Evolutionary conservation across 768 basidiomycete species (phyloP).

Genomic region (Suillus bovinus): DNA sequence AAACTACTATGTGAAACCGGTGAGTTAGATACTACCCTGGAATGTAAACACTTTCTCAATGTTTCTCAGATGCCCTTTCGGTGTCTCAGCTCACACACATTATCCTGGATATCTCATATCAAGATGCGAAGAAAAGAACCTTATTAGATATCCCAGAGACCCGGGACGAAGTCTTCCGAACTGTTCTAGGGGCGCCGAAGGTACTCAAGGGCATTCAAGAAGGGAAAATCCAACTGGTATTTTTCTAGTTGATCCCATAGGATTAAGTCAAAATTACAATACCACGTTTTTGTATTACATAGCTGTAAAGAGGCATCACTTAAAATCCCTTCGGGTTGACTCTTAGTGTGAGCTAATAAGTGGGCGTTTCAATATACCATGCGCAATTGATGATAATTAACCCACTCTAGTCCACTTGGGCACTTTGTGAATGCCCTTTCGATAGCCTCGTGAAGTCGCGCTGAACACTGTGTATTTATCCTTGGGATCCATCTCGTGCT

Average conservation of each 20-base stretch:
- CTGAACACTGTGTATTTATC: constrained; percentile 97
- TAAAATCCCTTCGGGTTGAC: constrained; percentile 94
- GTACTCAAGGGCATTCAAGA: constrained; percentile 63
- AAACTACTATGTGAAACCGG: constrained; percentile 79
- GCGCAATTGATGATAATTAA: constrained; percentile 10
- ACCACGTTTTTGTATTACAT: constrained; percentile 5
- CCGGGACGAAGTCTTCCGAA: constrained; percentile 77
- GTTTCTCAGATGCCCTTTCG: constrained; percentile 60
- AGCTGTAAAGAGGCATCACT: constrained; percentile 13
- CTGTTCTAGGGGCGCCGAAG: constrained; percentile 62
- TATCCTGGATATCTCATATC: constrained; percentile 73
- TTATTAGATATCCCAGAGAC: constrained; percentile 85
- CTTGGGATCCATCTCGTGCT: constrained; percentile 86
- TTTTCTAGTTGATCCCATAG: constrained; percentile 51
- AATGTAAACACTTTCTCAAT: constrained; percentile 9
- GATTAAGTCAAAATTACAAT: constrained; percentile 7
- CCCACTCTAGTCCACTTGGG: constrained; percentile 96
- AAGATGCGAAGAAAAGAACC: constrained; percentile 73
- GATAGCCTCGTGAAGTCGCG: constrained; percentile 66
- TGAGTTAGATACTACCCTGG: constrained; percentile 30
- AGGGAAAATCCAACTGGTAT: constrained; percentile 77
- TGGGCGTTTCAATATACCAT: constrained; percentile 11
- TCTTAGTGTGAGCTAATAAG: constrained; percentile 71
- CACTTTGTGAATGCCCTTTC: constrained; percentile 95
- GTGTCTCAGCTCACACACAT: constrained; percentile 81